A percentile compares a stretch with the other conserved stretches of the same genome.
Evolutionary conservation across 192 early-diverging fungal species (phyloP).

Genomic region (Coemansia pectinata): DNA sequence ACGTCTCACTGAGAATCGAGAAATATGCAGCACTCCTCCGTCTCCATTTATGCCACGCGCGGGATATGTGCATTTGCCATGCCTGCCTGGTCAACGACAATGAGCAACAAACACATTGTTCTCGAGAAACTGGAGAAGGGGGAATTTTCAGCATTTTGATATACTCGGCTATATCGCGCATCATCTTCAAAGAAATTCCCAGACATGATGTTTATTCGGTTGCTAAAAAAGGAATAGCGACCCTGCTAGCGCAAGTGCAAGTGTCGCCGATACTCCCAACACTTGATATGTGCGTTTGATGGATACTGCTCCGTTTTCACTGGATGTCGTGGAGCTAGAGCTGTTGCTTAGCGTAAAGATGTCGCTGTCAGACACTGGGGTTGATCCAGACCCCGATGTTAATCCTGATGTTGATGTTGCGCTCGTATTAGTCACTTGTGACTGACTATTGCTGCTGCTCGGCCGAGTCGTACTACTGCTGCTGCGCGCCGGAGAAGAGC

Average conservation of each 20-base stretch:
- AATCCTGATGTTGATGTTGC: not conserved
- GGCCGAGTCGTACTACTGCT: not conserved
- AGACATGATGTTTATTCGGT: no score
- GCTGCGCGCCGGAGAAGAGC: not conserved
- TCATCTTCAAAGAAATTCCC: not conserved
- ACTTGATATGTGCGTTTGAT: not conserved
- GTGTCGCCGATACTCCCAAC: not conserved
- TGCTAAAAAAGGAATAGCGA: not conserved
- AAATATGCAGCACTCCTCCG: not conserved
- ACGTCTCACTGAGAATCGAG: not conserved
- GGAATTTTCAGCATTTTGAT: not conserved
- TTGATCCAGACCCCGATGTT: not conserved
- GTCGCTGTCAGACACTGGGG: not conserved
- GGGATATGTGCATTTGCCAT: not conserved
- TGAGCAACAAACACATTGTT: not conserved
- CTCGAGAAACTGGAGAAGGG: not conserved
- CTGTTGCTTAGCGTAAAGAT: not conserved
- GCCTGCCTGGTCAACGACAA: not conserved
- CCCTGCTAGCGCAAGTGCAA: not conserved
- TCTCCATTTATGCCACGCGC: constrained; percentile 3
- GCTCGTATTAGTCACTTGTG: not conserved
- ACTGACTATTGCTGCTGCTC: not conserved
- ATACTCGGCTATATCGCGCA: not conserved
- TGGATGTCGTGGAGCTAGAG: not conserved
- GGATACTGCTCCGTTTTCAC: not conserved